Evolutionary conservation across 2,329 filamentous ascomycete species (phyloP), one percentile per base, ranked within the genome.

Genomic region (Pestalotiopsis sp.): DNA sequence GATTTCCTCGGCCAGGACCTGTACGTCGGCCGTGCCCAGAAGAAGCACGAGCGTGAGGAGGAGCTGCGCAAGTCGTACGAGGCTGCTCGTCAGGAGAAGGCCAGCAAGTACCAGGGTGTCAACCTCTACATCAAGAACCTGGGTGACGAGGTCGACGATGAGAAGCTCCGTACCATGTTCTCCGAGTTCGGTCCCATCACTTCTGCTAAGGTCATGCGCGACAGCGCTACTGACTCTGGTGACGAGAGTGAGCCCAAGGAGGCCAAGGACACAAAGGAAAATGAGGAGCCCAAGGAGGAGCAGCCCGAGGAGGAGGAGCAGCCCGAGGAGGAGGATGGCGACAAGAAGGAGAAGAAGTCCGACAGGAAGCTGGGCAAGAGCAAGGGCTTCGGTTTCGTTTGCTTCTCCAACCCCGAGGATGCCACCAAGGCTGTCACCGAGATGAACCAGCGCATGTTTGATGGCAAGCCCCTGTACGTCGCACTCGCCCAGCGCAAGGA

Each of bases 81-180:
- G 85, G 95, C 95, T 78, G 94, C 94, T 77, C 95, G 96, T 78
- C 88, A 97, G 77, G 96, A 99, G 89, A 99, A 99, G 89, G 95
- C 94, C 82, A 97, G 90, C 86, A 99, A 99, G 88, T 99, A 99
- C 85, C 94, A 97, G 86, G 96, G 96, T 75, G 96, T 99, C 82
- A 99, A 99, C 87, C 89, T 99, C 64, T 99, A 99, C 87, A 96
- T 99, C 86, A 99, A 99, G 91, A 99, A 99, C 85, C 87, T 99
- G 70, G 92, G 94, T 73, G 96, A 99, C 75, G 96, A 98, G 70
- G 90, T 99, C 74, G 96, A 99, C 78, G 96, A 99, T 76, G 96
- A 99, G 78, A 97, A 97, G 89, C 90, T 99, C 72, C 94, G 96
- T 77, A 91, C 95, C 78, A 92, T 98, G 81, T 99, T 99, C 83